A percentile compares a stretch with the other conserved stretches of the same genome.
phyloP scores from a whole-genome alignment of 2,329 filamentous ascomycete genomes.

The Trichoderma afroharzianum region DNA sequence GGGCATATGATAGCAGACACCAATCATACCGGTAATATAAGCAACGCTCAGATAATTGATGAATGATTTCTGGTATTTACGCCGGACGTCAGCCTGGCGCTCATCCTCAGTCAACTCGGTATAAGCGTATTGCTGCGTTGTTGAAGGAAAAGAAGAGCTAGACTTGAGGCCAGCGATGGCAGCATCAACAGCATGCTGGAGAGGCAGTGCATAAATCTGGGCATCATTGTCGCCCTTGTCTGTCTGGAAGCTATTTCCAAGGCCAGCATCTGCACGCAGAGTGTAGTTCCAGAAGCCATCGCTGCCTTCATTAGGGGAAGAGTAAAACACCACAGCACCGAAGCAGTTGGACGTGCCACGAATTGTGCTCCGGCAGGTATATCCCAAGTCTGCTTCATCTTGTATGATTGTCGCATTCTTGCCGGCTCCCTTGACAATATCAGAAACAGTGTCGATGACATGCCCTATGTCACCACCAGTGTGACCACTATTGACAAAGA shows the following conservation, averaged over 20 bases:
- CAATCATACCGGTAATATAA: conserved; percentile 66
- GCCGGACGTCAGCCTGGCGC: conserved; percentile 52
- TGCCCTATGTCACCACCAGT: conserved; percentile 64
- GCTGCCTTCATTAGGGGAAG: conserved; percentile 60
- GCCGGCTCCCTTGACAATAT: conserved; percentile 24
- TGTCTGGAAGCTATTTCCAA: conserved; percentile 55
- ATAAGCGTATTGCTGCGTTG: conserved; percentile 32
- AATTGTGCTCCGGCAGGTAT: conserved; percentile 55
- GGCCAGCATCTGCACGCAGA: conserved; percentile 58
- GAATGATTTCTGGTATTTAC: conserved; percentile 60
- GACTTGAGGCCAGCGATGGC: conserved; percentile 45
- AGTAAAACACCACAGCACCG: conserved; percentile 67
- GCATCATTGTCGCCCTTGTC: conserved; percentile 56
- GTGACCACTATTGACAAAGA: conserved; percentile 72
- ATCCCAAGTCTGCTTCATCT: conserved; percentile 29
- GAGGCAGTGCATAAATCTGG: conserved; percentile 62
- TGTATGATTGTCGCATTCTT: conserved; percentile 25
- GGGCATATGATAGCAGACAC: conserved; percentile 68
- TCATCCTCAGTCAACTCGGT: conserved; percentile 41
- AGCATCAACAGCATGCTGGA: conserved; percentile 65
- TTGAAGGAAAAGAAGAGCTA: conserved; percentile 28
- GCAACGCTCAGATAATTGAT: conserved; percentile 64
- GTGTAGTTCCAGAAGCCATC: conserved; percentile 66
- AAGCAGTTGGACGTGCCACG: conserved; percentile 68
- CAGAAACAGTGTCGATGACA: conserved; percentile 53